phyloP scores from a whole-genome alignment of 306 rosid species.

The Fragaria iinumae region DNA sequence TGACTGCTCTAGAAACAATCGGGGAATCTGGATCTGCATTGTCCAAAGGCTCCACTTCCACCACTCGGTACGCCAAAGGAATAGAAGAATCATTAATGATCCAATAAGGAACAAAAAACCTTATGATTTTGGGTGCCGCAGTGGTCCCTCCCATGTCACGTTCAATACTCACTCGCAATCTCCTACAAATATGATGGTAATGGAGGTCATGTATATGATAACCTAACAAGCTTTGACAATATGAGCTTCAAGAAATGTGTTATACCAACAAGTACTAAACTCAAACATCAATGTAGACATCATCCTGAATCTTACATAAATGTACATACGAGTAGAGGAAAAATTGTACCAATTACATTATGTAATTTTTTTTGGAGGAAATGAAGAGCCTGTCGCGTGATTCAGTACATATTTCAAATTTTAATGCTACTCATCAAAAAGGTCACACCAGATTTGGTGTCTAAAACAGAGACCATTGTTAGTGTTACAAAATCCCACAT shows the following conservation, averaged over 20 bases:
- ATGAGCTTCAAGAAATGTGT: neutral
- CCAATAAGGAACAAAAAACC: slow-evolving; percentile 95
- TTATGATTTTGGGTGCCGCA: slow-evolving; percentile 79
- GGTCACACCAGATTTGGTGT: neutral
- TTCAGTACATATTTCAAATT: neutral
- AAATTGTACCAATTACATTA: neutral
- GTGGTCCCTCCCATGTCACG: slow-evolving; percentile 91
- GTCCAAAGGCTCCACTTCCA: slow-evolving; percentile 84
- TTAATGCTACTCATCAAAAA: neutral
- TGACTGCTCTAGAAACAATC: slow-evolving; percentile 59
- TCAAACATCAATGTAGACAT: slow-evolving; percentile 4
- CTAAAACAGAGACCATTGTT: neutral
- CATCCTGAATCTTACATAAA: neutral
- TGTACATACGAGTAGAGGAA: neutral
- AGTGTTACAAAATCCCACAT: neutral
- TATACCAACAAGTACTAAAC: neutral
- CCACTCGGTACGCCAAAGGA: slow-evolving; percentile 79
- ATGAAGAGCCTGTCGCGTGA: neutral
- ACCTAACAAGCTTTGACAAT: neutral
- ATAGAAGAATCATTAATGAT: slow-evolving; percentile 77
- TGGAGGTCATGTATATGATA: slow-evolving; percentile 19
- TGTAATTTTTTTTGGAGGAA: neutral
- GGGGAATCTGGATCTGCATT: slow-evolving; percentile 62
- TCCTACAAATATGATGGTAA: slow-evolving; percentile 51
- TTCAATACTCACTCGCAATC: slow-evolving; percentile 87